Percentiles rank a stretch among this genome's conserved stretches.
phyloP scores from a whole-genome alignment of 495 filamentous ascomycete genomes.

The Gamarada debralockiae region DNA sequence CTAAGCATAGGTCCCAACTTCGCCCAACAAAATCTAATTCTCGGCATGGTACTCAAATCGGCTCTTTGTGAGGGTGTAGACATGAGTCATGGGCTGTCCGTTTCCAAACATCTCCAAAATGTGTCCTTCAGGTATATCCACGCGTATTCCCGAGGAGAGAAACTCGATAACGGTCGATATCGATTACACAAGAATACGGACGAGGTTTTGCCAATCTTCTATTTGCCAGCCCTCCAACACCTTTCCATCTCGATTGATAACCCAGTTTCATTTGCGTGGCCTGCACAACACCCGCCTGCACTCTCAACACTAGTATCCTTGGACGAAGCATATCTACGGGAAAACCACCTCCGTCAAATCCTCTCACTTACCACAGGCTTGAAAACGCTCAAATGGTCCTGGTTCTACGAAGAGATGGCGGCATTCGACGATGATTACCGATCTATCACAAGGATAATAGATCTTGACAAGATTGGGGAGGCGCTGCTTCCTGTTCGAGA shows the following conservation, averaged over 20 bases:
- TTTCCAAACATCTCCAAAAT: neutral
- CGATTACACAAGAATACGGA: too few species aligned
- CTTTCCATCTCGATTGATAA: neutral
- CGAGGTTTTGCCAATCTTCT: neutral
- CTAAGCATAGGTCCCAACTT: neutral
- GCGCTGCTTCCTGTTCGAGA: neutral
- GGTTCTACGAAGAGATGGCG: neutral
- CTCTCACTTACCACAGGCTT: neutral
- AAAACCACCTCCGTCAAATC: neutral
- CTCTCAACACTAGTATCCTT: neutral
- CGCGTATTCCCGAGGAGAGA: neutral
- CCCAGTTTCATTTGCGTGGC: neutral
- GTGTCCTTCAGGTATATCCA: neutral
- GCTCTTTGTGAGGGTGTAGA: neutral
- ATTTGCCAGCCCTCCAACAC: neutral
- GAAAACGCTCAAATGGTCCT: neutral
- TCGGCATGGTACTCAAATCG: neutral
- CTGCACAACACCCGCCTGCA: neutral
- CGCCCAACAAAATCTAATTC: neutral
- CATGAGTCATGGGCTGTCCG: neutral
- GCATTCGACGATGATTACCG: neutral
- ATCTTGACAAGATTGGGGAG: neutral
- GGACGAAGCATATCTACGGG: neutral
- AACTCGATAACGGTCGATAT: too few species aligned
- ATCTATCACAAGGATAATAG: neutral